Conservation (phyloP, 2,329 filamentous ascomycete genomes). For the Ciborinia camelliae region DNA sequence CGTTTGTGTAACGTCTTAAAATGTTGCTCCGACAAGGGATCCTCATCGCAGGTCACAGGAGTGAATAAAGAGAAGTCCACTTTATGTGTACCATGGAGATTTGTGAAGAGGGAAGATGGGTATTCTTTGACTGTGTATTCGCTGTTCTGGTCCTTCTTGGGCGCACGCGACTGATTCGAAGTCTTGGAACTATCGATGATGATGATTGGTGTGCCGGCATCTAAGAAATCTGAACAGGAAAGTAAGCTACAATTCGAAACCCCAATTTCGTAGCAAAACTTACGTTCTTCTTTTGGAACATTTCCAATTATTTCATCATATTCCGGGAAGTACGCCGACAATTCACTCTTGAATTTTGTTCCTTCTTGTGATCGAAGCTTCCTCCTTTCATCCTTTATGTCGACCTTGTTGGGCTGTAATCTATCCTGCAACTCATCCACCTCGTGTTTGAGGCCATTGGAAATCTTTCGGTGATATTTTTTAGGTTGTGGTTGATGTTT, state of each 20-base stretch:
- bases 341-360: slow-evolving; percentile 82
- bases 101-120: slow-evolving; percentile 53
- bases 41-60: slow-evolving; percentile 41
- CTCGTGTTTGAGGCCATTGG: slow-evolving; percentile 61
- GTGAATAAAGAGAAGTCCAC: slow-evolving; percentile 54
- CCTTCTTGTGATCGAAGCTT: slow-evolving; percentile 85
- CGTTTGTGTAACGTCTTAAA: slow-evolving; percentile 55
- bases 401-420: slow-evolving; percentile 45
- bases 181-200: slow-evolving; percentile 55
- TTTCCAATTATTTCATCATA: slow-evolving; percentile 94
- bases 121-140: slow-evolving; percentile 50
- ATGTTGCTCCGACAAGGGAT: slow-evolving; percentile 54
- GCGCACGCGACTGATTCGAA: slow-evolving; percentile 28
- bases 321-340: slow-evolving; percentile 86
- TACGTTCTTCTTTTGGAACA: slow-evolving; percentile 71
- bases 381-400: slow-evolving; percentile 58
- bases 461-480: slow-evolving; percentile 56
- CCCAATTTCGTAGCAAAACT: slow-evolving; percentile 36
- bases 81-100: slow-evolving; percentile 54
- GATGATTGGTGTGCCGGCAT: slow-evolving; percentile 68
- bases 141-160: slow-evolving; percentile 21
- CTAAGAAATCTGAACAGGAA: slow-evolving; percentile 60
- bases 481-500: slow-evolving; percentile 35
- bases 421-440: slow-evolving; percentile 51
- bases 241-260: slow-evolving; percentile 25